Percentiles rank a stretch among this genome's conserved stretches.
These are phyloP conservation scores for Pilaira anomala DNA, from an alignment of 192 early-diverging fungal species.

Conservation along the genomic window DNA sequence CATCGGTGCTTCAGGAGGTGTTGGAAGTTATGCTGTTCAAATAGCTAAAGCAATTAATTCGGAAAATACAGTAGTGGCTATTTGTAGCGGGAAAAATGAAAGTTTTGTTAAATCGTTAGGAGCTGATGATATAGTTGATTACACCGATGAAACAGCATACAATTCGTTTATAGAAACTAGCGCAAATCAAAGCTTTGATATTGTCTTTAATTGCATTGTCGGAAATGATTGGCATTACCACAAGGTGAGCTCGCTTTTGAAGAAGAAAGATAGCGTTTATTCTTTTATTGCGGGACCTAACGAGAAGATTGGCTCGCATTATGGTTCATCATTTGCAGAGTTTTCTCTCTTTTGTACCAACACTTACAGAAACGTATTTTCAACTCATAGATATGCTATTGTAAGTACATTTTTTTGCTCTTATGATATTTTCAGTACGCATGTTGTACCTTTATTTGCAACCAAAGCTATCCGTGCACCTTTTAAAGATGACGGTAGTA, in stretches of 20 bases:
- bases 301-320: background rate
- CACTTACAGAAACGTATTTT: background rate
- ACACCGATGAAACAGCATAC: conserved; percentile 38
- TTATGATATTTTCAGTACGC: background rate
- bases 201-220: conserved; percentile 42
- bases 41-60: conserved; percentile 49
- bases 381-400: background rate
- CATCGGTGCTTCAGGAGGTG: conserved; percentile 51
- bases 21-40: conserved; percentile 48
- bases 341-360: background rate
- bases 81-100: conserved; percentile 46
- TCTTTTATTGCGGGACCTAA: conserved; percentile 5
- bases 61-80: conserved; percentile 39
- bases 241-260: background rate
- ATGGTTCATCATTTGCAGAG: background rate
- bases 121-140: conserved; percentile 54
- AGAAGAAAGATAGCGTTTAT: background rate
- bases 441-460: background rate
- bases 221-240: conserved; percentile 20
- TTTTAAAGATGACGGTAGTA: no score
- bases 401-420: background rate
- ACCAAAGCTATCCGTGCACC: no score
- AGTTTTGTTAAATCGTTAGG: conserved; percentile 42
- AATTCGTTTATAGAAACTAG: conserved; percentile 7
- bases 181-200: conserved; percentile 33